Conservation (phyloP, 306 rosid species). For the Quercus agrifolia region DNA sequence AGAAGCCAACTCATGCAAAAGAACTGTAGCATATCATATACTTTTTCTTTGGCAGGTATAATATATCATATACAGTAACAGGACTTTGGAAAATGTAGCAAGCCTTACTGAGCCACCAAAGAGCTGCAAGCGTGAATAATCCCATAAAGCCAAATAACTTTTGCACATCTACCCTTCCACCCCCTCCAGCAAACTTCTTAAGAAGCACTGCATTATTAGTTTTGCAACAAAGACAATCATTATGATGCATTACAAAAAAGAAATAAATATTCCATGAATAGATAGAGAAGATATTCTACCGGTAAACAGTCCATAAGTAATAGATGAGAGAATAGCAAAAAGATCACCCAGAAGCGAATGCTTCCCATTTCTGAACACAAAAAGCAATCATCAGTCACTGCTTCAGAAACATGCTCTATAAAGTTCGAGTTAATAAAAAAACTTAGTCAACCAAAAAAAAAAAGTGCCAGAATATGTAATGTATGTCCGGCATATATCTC, state of each 20-base stretch:
- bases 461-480: constrained; percentile 5
- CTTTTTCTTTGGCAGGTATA: too few relatives aligned
- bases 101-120: constrained; percentile 31
- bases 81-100: neutral
- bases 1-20: too few relatives aligned
- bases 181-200: constrained; percentile 33
- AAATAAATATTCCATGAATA: neutral
- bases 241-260: neutral
- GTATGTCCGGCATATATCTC: neutral
- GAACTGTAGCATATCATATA: too few relatives aligned
- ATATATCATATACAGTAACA: neutral
- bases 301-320: constrained; percentile 28
- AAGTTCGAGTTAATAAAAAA: constrained; percentile 27
- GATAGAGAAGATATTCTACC: constrained; percentile 14
- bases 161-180: constrained; percentile 30
- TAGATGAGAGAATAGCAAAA: constrained; percentile 25
- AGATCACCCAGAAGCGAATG: constrained; percentile 24
- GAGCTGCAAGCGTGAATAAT: constrained; percentile 26
- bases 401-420: constrained; percentile 26
- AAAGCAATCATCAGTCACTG: constrained; percentile 32
- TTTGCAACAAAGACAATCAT: neutral
- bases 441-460: neutral
- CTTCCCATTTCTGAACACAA: constrained; percentile 14
- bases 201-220: constrained; percentile 20
- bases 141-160: constrained; percentile 29